phyloP scores from a whole-genome alignment of 179 eudicot genomes.

The Silene noctiflora region DNA sequence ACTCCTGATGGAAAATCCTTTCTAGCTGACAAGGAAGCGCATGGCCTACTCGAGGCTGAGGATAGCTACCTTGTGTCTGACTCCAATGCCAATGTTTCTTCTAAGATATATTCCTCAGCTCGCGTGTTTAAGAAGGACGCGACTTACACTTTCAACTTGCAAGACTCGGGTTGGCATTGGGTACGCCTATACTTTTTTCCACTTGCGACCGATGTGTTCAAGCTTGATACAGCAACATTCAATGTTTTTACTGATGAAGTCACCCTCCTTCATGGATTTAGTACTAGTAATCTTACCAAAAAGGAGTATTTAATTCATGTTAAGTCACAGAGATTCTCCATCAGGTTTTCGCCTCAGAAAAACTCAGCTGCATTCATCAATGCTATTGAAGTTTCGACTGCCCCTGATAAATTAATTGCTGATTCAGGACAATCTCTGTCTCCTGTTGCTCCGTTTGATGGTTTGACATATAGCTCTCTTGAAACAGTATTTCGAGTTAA shows the following conservation, averaged over 20 bases:
- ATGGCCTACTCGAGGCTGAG: conserved; percentile 32
- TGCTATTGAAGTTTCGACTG: conserved; percentile 79
- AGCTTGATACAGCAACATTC: conserved; percentile 42
- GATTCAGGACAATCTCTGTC: conserved; percentile 44
- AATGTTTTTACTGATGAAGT: conserved; percentile 50
- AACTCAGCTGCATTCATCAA: conserved; percentile 62
- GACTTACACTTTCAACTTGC: conserved; percentile 51
- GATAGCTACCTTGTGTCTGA: conserved; percentile 43
- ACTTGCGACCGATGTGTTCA: conserved; percentile 34
- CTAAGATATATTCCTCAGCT: conserved; percentile 56
- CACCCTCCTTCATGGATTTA: conserved; percentile 61
- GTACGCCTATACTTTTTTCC: conserved; percentile 71
- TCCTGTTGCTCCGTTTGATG: conserved; percentile 40
- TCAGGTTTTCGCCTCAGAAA: conserved; percentile 52
- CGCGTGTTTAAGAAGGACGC: conserved; percentile 53
- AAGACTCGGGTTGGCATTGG: conserved; percentile 80
- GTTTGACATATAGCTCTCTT: conserved; percentile 36
- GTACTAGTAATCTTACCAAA: conserved; percentile 22
- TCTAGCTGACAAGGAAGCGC: conserved; percentile 41
- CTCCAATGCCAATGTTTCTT: conserved; percentile 41
- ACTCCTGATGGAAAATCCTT: conserved; percentile 34
- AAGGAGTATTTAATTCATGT: conserved; percentile 68
- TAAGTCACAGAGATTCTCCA: conserved; percentile 38
- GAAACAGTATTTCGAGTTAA: conserved; percentile 63
- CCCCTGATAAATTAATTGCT: conserved; percentile 51